Percentiles rank a stretch among this genome's conserved stretches.
phyloP scores from a whole-genome alignment of 2,329 filamentous ascomycete species.

The Sordariomycetes sp. region DNA sequence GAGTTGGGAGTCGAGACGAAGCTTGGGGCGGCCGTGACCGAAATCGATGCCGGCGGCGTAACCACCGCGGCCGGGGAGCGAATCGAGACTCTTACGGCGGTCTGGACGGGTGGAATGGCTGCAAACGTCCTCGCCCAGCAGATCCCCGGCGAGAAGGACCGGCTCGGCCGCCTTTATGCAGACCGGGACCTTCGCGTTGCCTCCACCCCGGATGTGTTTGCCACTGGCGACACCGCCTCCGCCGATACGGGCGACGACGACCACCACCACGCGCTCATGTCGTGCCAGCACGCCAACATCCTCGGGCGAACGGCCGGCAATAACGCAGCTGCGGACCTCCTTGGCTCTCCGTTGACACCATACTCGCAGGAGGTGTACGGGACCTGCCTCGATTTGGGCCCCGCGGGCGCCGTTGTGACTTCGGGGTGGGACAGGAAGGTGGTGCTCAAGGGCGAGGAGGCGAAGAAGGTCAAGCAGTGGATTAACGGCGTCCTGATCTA shows the following conservation, averaged over 20 bases:
- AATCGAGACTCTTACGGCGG: conserved; percentile 19
- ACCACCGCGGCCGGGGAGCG: conserved; percentile 17
- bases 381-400: conserved; percentile 24
- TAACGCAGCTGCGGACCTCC: conserved; percentile 21
- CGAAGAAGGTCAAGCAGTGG: conserved; percentile 20
- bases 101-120: conserved; percentile 25
- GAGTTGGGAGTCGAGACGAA: conserved; percentile 17
- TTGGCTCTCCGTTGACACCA: conserved; percentile 11
- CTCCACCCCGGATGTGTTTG: conserved; percentile 14
- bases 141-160: conserved; percentile 17
- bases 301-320: conserved; percentile 22
- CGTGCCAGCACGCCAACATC: conserved; percentile 24
- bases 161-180: conserved; percentile 17
- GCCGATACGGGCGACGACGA: conserved; percentile 13
- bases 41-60: conserved; percentile 15
- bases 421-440: conserved; percentile 20
- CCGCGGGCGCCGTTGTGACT: conserved; percentile 16
- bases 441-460: conserved; percentile 13
- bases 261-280: conserved; percentile 22
- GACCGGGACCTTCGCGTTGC: conserved; percentile 16
- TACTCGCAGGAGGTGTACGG: conserved; percentile 20
- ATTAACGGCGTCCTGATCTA: conserved; percentile 24
- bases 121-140: conserved; percentile 20
- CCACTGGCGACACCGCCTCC: conserved; percentile 21
- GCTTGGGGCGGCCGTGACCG: conserved; percentile 14